A percentile compares a stretch with the other conserved stretches of the same genome.
These are phyloP conservation scores for Podaxis pistillaris DNA, from an alignment of 768 basidiomycete species.

Conservation along the genomic window DNA sequence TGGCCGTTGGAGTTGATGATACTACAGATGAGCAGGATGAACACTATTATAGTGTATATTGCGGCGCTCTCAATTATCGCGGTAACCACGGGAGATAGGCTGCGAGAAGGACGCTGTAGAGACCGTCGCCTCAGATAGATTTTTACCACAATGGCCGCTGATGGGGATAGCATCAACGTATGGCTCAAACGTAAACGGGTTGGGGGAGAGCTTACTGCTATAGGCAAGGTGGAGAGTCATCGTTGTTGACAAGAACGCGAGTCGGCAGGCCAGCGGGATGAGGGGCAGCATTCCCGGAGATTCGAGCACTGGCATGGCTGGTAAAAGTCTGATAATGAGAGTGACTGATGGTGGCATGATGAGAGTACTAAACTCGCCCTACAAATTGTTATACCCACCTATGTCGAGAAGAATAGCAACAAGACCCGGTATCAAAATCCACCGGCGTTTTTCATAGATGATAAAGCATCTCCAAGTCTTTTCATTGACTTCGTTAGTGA, in stretches of 20 bases:
- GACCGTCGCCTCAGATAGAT: neutral
- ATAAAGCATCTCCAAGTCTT: slow-evolving; percentile 3
- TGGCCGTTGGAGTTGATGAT: neutral
- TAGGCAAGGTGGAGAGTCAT: neutral
- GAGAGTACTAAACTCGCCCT: neutral
- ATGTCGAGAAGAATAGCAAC: neutral
- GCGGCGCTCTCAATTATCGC: slow-evolving; percentile 6
- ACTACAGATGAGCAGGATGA: slow-evolving; percentile 2
- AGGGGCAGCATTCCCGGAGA: neutral
- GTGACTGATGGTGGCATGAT: neutral
- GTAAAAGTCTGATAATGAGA: neutral
- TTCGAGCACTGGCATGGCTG: neutral
- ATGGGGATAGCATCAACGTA: too few relatives aligned
- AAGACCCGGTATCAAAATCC: neutral
- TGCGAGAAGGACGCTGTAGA: neutral
- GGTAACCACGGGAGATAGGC: neutral
- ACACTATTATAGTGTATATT: slow-evolving; percentile 4
- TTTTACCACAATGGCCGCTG: neutral
- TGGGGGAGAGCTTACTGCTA: neutral
- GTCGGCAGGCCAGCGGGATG: slow-evolving; percentile 5
- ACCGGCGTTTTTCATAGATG: slow-evolving; percentile 1
- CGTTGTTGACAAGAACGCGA: neutral
- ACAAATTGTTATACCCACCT: neutral
- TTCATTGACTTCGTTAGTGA: neutral
- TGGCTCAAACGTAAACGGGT: neutral